phyloP scores from a whole-genome alignment of 2,329 filamentous ascomycete genomes.

The Sporothrix brasiliensis region DNA sequence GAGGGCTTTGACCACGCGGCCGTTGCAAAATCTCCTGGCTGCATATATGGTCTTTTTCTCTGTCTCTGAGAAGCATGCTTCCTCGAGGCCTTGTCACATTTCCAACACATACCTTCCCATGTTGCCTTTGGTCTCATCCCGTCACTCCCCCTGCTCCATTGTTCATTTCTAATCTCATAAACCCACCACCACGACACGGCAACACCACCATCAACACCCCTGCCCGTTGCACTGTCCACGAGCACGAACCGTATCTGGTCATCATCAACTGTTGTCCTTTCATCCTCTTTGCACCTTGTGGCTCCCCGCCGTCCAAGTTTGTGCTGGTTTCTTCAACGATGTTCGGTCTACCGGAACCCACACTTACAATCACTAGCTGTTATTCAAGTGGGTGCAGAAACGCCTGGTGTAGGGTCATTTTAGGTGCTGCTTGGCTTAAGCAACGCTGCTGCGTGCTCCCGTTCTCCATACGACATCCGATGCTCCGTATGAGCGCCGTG shows the following conservation, averaged over 20 bases:
- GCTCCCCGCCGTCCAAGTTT: background rate
- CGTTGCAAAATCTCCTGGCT: conserved; percentile 11
- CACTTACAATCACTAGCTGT: conserved; percentile 24
- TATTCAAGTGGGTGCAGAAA: conserved; percentile 24
- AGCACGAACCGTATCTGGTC: conserved; percentile 28
- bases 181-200: background rate
- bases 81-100: conserved; percentile 1
- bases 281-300: conserved; percentile 1
- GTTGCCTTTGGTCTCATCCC: background rate
- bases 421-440: conserved; percentile 12
- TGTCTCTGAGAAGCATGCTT: background rate
- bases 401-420: conserved; percentile 18
- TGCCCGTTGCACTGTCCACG: background rate
- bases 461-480: background rate
- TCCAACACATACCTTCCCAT: background rate
- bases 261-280: conserved; percentile 14
- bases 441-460: conserved; percentile 8
- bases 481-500: background rate
- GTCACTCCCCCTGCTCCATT: conserved; percentile 1
- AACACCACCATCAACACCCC: conserved; percentile 17
- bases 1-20: conserved; percentile 4
- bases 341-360: conserved; percentile 29
- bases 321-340: conserved; percentile 4
- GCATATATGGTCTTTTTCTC: background rate
- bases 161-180: conserved; percentile 5